phyloP scores from a whole-genome alignment of 441 rosid genomes.

The Brassica balearica region DNA sequence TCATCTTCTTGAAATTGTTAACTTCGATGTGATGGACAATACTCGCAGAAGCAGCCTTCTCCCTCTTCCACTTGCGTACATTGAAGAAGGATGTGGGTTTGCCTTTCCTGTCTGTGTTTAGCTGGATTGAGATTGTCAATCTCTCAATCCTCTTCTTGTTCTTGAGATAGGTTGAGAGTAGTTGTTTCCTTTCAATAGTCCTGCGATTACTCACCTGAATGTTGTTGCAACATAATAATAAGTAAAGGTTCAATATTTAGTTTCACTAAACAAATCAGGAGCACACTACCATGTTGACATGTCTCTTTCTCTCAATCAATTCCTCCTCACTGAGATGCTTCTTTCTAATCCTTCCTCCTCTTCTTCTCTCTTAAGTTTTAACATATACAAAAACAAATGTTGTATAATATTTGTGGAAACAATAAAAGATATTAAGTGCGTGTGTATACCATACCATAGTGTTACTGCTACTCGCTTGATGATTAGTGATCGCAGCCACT shows the following conservation, averaged over 20 bases:
- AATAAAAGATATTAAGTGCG: too few species aligned
- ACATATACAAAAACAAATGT: too few species aligned
- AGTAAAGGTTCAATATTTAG: neutral
- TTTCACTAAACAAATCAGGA: neutral
- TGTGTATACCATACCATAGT: too few species aligned
- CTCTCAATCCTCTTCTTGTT: constrained; percentile 3
- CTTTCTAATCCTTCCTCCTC: neutral
- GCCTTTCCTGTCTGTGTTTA: neutral
- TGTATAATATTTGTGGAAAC: too few species aligned
- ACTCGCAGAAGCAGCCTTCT: neutral
- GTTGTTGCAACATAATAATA: neutral
- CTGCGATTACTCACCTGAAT: neutral
- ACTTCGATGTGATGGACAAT: neutral
- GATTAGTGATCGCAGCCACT: neutral
- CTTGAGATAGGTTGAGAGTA: neutral
- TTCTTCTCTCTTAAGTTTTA: neutral
- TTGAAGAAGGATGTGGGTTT: neutral
- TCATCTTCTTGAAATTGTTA: neutral
- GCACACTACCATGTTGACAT: neutral
- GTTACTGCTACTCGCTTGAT: neutral
- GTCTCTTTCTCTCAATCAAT: neutral
- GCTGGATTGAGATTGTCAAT: neutral
- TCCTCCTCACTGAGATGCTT: neutral
- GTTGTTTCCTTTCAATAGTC: neutral
- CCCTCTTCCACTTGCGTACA: neutral